phyloP scores from a whole-genome alignment of 2,329 filamentous ascomycete genomes.

The Purpureocillium lavendulum region DNA sequence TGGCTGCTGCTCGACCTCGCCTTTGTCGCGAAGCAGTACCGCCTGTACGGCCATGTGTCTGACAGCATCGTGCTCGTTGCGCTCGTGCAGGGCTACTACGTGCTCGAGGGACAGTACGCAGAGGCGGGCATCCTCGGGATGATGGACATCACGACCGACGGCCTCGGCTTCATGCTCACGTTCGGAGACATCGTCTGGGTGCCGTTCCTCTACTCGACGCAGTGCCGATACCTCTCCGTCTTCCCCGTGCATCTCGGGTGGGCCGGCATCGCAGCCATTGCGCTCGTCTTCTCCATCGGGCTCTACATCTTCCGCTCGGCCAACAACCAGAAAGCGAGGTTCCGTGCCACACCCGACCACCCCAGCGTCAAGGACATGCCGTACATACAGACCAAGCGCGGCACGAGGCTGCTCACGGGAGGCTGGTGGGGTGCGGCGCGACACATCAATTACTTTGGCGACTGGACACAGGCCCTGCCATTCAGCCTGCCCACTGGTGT shows the following conservation, averaged over 20 bases:
- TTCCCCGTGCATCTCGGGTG: conserved; percentile 69
- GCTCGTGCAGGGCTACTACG: conserved; percentile 68
- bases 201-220: conserved; percentile 76
- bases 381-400: conserved; percentile 74
- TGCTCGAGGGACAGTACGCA: conserved; percentile 75
- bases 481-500: conserved; percentile 79
- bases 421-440: conserved; percentile 89
- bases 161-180: conserved; percentile 85
- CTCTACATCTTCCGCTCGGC: conserved; percentile 81
- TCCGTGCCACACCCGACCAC: conserved; percentile 76
- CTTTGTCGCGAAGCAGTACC: conserved; percentile 80
- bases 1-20: conserved; percentile 78
- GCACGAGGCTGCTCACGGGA: conserved; percentile 68
- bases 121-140: conserved; percentile 80
- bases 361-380: conserved; percentile 67
- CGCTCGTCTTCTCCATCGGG: conserved; percentile 57
- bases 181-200: conserved; percentile 91
- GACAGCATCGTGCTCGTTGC: conserved; percentile 76
- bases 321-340: conserved; percentile 90
- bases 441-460: conserved; percentile 90
- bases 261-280: conserved; percentile 52
- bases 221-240: conserved; percentile 72
- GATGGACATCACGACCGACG: conserved; percentile 85
- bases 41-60: conserved; percentile 67
- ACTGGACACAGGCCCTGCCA: conserved; percentile 84